phyloP scores from a whole-genome alignment of 139 green algal species.

The Bryopsis sp. region DNA sequence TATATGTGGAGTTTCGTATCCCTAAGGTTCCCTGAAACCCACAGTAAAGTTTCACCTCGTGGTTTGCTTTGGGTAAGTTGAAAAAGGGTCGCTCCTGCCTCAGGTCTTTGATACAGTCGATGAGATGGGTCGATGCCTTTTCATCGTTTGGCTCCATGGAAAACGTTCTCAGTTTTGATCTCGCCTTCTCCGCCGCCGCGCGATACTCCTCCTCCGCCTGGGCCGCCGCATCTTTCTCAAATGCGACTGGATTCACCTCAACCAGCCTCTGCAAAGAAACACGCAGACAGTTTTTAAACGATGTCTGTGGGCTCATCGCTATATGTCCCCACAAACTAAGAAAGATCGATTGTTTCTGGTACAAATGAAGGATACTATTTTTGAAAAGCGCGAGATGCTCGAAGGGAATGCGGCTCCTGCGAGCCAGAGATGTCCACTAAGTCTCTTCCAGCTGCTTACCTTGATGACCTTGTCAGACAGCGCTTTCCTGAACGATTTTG shows the following conservation, averaged over 20 bases:
- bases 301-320: no score
- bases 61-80: neutral
- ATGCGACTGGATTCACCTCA: constrained; percentile 5
- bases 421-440: no score
- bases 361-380: no score
- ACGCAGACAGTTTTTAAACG: no score
- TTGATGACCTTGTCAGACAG: no score
- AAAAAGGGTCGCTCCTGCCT: constrained; percentile 3
- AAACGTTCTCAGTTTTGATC: neutral
- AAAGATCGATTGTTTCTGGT: no score
- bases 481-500: no score
- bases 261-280: neutral
- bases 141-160: neutral
- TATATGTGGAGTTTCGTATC: neutral
- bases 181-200: neutral
- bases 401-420: no score
- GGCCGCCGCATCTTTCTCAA: neutral
- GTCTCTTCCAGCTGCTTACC: no score
- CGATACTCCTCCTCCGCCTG: neutral
- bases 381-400: no score
- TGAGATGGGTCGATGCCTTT: neutral
- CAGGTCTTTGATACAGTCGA: neutral
- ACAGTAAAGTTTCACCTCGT: neutral
- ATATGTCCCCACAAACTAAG: no score
- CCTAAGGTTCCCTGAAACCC: neutral